Base-by-base conservation (phyloP, 768 basidiomycete species). In the Tubosaeta brunneosetosa region DNA sequence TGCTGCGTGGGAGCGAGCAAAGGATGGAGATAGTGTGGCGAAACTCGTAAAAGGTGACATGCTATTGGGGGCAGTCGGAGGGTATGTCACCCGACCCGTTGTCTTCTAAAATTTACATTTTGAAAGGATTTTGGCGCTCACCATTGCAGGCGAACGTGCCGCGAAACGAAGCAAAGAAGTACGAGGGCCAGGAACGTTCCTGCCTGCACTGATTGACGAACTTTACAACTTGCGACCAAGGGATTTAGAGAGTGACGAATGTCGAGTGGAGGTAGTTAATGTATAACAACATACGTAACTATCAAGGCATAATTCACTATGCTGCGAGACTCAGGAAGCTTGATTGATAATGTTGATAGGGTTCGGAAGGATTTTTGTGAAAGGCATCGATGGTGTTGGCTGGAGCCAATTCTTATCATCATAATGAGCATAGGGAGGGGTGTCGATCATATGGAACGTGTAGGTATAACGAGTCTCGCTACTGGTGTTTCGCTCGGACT, bases 391-490 rank as follows among this genome's bases (percentile, higher is more conserved):
- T 10, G 73, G 57, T 3, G 92, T 92, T 1, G 94, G 93, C 66
- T 98, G 94, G 52, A 97, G 73, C 94, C 94, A 97, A 65, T 97
- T 97, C 80, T 90, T 91, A 62, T 83, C 79, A 55, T 97, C 95
- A 52, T 94, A 97, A 37, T 64, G 70, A 7, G 83, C 88, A 60
- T 78, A 71, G 22, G 82, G 85, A 37, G 79, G 78, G 17, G 79
- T 85, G 62, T 95, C 91, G 44, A 93, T 85, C 90, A 92, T 91
- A 60, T 93, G 94, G 69, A 97, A 97, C 0, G 97, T 98, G 66
- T 98, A 99, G 27, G 94, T 94, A 58, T 85, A 91, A 50, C 97
- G 80, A 2, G 91, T 91, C 55, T 84, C 77, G 19, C 80, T 73
- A 49, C 89, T 91, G 1, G 77, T 79, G 67, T 99, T 99, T 49